Conservation (phyloP, 1,284 basidiomycete species). For the Pascua guehoae region DNA sequence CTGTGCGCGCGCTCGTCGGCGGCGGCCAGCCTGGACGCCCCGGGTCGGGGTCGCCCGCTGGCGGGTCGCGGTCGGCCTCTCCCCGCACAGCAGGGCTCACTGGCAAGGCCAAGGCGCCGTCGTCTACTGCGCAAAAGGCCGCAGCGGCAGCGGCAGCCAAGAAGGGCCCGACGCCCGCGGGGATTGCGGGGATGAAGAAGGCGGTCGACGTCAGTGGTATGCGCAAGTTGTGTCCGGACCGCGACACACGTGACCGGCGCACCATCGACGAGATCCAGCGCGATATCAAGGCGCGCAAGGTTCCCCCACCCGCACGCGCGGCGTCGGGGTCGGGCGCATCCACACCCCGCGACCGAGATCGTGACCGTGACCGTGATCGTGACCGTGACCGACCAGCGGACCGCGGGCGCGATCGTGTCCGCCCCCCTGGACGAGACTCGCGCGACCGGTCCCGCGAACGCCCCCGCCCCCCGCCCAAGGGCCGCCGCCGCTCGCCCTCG, state of each 20-base stretch:
- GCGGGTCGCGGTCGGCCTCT: background rate
- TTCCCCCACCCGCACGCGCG: background rate
- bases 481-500: conserved; percentile 5
- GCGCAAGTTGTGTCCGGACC: conserved; percentile 36
- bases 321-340: background rate
- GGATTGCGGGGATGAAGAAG: conserved; percentile 17
- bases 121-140: background rate
- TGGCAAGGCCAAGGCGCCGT: background rate
- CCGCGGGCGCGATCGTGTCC: background rate
- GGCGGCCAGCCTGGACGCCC: conserved; percentile 6
- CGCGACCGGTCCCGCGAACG: background rate
- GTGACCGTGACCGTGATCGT: conserved; percentile 5
- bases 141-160: background rate
- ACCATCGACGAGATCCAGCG: conserved; percentile 41
- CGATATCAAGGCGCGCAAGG: conserved; percentile 28
- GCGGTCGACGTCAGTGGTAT: conserved; percentile 19
- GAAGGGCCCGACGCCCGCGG: background rate
- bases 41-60: conserved; percentile 2
- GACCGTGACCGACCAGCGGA: background rate
- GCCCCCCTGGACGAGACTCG: background rate
- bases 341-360: conserved; percentile 1
- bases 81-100: background rate
- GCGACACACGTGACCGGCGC: conserved; percentile 34
- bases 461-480: background rate
- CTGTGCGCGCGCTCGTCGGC: conserved; percentile 34